Percentiles rank a stretch among this genome's conserved stretches.
These are phyloP conservation scores for Cladophialophora carrionii DNA, from an alignment of 2,329 filamentous ascomycete genomes.

Conservation along the genomic window DNA sequence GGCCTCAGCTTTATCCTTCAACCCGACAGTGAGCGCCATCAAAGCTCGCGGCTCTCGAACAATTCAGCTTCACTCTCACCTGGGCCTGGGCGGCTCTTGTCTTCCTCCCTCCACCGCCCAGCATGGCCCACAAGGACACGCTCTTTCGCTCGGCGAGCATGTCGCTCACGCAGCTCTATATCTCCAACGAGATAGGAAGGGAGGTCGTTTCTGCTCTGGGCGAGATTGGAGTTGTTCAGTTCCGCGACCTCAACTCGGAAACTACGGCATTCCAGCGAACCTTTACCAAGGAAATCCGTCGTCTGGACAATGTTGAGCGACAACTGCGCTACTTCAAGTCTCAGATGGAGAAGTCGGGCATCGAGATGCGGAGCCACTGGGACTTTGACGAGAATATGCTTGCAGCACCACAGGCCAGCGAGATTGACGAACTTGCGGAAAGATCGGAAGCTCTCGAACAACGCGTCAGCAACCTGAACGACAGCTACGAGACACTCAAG, in stretches of 20 bases:
- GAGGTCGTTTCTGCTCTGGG: conserved; percentile 96
- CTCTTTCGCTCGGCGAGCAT: conserved; percentile 99
- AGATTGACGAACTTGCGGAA: conserved; percentile 94
- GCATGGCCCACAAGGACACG: conserved; percentile 75
- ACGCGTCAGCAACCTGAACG: conserved; percentile 86
- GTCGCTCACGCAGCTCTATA: conserved; percentile 99
- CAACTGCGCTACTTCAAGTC: conserved; percentile 93
- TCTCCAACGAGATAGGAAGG: conserved; percentile 96
- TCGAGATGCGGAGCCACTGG: conserved; percentile 84
- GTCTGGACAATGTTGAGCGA: conserved; percentile 96
- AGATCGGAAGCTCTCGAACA: conserved; percentile 91
- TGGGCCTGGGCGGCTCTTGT: conserved; percentile 38
- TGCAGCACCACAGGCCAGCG: conserved; percentile 83
- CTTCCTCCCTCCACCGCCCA: conserved; percentile 25
- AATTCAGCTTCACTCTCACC: neutral
- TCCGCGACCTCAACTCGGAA: conserved; percentile 94
- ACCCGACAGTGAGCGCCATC: conserved; percentile 13
- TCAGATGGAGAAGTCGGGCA: conserved; percentile 92
- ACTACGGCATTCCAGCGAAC: conserved; percentile 94
- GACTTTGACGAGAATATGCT: conserved; percentile 80
- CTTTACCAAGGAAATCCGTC: conserved; percentile 95
- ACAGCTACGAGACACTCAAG: conserved; percentile 98
- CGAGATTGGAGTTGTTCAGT: conserved; percentile 94
- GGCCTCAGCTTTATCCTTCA: conserved; percentile 27
- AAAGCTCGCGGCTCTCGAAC: conserved; percentile 22